Percentiles rank a stretch among this genome's conserved stretches.
phyloP scores from a whole-genome alignment of 2,329 filamentous ascomycete species.

The Curvularia sp. region DNA sequence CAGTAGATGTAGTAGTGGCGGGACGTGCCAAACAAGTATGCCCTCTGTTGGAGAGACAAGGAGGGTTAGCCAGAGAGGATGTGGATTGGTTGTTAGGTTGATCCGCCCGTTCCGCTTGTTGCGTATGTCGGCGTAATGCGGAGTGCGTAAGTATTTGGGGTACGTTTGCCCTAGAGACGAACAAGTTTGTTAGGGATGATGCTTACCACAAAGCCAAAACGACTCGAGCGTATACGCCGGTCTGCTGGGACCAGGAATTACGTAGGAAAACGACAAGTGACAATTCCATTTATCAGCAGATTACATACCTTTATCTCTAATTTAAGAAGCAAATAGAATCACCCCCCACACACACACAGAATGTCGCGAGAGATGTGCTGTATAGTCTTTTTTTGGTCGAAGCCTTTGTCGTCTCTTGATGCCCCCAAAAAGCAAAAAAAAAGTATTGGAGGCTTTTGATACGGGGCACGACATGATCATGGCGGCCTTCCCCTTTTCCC shows the following conservation, averaged over 20 bases:
- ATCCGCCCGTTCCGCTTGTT: background rate
- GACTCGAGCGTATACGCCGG: background rate
- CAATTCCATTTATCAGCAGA: background rate
- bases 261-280: background rate
- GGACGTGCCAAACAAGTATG: background rate
- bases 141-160: background rate
- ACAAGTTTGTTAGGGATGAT: slow-evolving; percentile 3
- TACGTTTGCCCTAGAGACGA: background rate
- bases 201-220: background rate
- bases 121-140: background rate
- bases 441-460: slow-evolving; percentile 7
- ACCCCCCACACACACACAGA: background rate
- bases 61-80: background rate
- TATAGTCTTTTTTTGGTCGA: background rate
- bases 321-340: background rate
- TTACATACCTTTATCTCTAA: background rate
- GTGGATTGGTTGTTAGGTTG: background rate
- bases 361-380: background rate
- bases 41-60: background rate
- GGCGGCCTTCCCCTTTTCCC: background rate
- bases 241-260: background rate
- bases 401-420: background rate
- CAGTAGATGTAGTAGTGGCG: background rate
- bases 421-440: background rate
- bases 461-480: slow-evolving; percentile 2